Base-by-base conservation (phyloP, 2,329 filamentous ascomycete species). In the Arachnomyces sp. region DNA sequence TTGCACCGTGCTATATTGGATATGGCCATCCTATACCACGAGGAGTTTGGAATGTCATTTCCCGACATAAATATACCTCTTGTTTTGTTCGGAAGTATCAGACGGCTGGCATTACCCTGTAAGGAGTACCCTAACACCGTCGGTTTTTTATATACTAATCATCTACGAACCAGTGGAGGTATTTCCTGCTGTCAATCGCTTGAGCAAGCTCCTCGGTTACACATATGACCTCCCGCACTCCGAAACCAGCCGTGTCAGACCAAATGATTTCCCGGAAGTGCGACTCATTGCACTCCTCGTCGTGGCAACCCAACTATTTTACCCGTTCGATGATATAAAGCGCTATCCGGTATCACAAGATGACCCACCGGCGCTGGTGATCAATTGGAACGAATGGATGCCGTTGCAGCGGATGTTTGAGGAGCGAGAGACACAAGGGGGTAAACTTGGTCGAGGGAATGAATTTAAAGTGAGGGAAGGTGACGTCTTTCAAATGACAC, bases 361-460 rank as follows among this genome's bases (percentile, higher is more conserved):
- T 7, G 81, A 85, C 43, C 73, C 79, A 1, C 69, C 76, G 11
- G 67, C 68, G 3, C 61, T 79, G n/a, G 60, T 62, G 14, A 67
- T 95, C 40, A 68, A 90, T 55, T 96, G 90, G 90, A 47, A 61
- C 0, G 62, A 61, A 20, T 96, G 90, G 90, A 64, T 67, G 34
- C 58, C 66, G 2, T 62, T 67, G 14, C 75, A 77, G 53, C 54
- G 58, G 28, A 52, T 64, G 4, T 64, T 60, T 38, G 52, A 59
- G 12, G 49, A 49, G 39, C 60, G 58, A 45, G 47, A 56, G 14
- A 44, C 51, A 20, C 45, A 53, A 17, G 52, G 53, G 0, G 54
- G 61, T 9, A 55, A 61, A 43, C 46, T 69, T 51, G 59, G 63
- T 49, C 59, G 64, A 60, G 58, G 65, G 56, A 57, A 72, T 49